Evolutionary conservation across 805 yeast species (phyloP), one percentile per base, ranked within the genome.

Genomic region (Priceomyces medius): DNA sequence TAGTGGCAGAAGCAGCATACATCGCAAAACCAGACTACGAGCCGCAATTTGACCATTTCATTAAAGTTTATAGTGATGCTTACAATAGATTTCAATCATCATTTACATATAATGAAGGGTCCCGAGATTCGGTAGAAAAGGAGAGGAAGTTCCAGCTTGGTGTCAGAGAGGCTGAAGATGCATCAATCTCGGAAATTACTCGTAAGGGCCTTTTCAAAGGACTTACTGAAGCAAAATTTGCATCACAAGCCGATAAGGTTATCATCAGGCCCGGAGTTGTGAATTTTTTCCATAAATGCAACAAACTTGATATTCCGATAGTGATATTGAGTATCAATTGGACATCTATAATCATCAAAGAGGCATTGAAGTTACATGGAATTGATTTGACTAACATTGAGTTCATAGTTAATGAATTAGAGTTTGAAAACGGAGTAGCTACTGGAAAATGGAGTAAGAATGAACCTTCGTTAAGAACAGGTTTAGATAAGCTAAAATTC

Each of bases 261-360:
- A 48, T 51, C 14, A 49, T 76, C 7, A 64, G 67, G 18, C 58
- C 57, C 0, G 79, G 77, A 0, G 73, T 75, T 50, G 40, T 55
- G 34, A 56, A 59, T 13, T 65, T 74, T 47, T 43, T 66, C 26
- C 28, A 44, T 32, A n/a, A 35, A 35, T 40, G 67, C 50, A 24
- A 40, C 16, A 18, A 14, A 6, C 27, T 41, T 35, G 24, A 50
- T 1, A 53, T 70, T 2, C 76, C 77, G 0, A 56, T 76, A 1
- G 56, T 61, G 7, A 63, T 82, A 2, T 49, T 81, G 23, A 81
- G 86, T 49, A 78, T 81, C 35, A 81, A 81, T 55, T 82, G 88
- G 88, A 75, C 84, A 6, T 64, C 70, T 1, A 16, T 61, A 9
- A 60, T 80, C 14, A 80, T 82, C 35, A 53, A 57, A 20, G 61